A percentile compares a stretch with the other conserved stretches of the same genome.
Conservation (phyloP, 805 yeast genomes). For the Wickerhamiella nectarea region DNA sequence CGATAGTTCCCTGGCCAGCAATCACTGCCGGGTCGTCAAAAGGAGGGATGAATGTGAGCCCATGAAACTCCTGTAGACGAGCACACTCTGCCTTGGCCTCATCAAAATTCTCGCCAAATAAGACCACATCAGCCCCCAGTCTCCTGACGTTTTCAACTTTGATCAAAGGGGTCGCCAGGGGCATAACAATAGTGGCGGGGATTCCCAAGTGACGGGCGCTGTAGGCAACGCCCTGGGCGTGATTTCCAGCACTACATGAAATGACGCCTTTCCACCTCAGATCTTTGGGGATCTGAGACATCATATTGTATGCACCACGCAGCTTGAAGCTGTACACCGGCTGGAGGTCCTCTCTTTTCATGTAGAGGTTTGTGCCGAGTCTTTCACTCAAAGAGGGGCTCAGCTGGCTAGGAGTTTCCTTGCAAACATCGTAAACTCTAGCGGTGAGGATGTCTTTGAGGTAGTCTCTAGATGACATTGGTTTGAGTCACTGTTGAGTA, state of each 20-base stretch:
- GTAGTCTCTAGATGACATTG: conserved; percentile 39
- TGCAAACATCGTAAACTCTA: conserved; percentile 85
- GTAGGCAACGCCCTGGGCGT: conserved; percentile 97
- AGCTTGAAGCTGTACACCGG: conserved; percentile 94
- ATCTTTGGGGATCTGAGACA: conserved; percentile 56
- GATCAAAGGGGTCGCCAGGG: conserved; percentile 90
- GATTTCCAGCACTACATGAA: conserved; percentile 98
- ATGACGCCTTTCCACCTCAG: conserved; percentile 73
- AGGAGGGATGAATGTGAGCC: conserved; percentile 88
- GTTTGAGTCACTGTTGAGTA: too few species aligned
- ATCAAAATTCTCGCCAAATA: conserved; percentile 89
- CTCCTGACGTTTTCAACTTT: conserved; percentile 84
- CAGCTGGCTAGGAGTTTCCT: conserved; percentile 70
- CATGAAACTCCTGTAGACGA: conserved; percentile 52
- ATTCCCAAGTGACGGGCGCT: conserved; percentile 75
- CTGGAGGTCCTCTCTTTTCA: conserved; percentile 84
- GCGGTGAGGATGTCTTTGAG: conserved; percentile 81
- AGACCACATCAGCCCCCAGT: conserved; percentile 85
- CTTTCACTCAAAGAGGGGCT: conserved; percentile 66
- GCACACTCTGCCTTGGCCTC: conserved; percentile 86
- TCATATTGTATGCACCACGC: conserved; percentile 96
- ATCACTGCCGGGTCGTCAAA: conserved; percentile 95
- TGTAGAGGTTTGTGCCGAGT: conserved; percentile 57
- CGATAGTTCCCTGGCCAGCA: conserved; percentile 98
- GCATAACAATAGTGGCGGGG: conserved; percentile 97